Base-by-base conservation (phyloP, 176 grass and related monocot species). In the Musa itinerans region DNA sequence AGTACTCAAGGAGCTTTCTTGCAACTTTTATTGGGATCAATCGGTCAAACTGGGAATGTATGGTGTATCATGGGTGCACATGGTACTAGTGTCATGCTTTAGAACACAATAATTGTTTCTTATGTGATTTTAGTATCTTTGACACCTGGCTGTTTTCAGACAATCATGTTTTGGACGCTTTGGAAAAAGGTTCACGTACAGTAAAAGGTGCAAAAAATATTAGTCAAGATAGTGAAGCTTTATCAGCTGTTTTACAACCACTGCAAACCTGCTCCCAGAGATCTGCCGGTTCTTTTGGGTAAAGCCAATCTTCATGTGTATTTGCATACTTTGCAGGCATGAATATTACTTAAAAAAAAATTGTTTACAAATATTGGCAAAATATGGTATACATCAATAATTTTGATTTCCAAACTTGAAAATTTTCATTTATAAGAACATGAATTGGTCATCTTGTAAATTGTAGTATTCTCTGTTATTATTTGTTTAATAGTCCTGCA, bases 171-270 rank as follows among this genome's bases (percentile, higher is more conserved):
- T 89, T 98, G 69, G 84, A 87, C 83, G 93, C 85, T 52, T 80
- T 98, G 63, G 94, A 93, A 87, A 98, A 91, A 81, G 52, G 77
- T 80, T 98, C 94, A 76, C 85, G 89, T 64, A 98, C 88, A 85
- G 84, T 89, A 72, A 83, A 91, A 82, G 94, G 90, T 65, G 90
- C 88, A 79, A 83, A 62, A 34, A 87, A 1, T 63, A 90, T 98
- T 82, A 63, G 86, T 87, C 77, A 89, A 87, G 88, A 93, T 71
- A 83, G 27, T 65, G 88, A 93, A 84, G 83, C 84, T 70, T 65
- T 93, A 29, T 91, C 73, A 50, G 83, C 84, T 70, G 16, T 91
- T 73, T 76, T 98, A 56, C 74, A 77, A 52, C 90, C 94, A n/a
- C 83, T 98, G 14, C 90, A 89, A 79, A 79, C 34, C 61, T 98